Evolutionary conservation across 2,329 filamentous ascomycete species (phyloP).

Genomic region (Colletotrichum tamarilloi): DNA sequence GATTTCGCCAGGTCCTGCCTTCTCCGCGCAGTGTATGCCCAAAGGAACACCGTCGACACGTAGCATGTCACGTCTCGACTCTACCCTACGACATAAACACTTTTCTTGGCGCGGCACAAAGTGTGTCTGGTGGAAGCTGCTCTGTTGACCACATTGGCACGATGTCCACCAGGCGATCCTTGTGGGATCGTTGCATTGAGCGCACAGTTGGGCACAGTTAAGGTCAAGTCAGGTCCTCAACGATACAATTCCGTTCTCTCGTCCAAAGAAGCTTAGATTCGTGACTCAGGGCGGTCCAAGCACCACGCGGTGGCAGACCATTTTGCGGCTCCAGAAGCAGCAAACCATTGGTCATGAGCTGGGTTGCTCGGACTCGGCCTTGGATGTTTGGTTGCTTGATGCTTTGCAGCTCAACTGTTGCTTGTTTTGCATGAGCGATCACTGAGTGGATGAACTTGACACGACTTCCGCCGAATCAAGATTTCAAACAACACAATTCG

Average conservation of each 20-base stretch:
- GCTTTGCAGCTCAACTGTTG: slow-evolving; percentile 14
- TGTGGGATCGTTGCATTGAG: slow-evolving; percentile 24
- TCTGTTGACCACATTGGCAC: neutral
- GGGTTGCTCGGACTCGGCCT: slow-evolving; percentile 11
- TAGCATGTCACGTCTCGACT: slow-evolving; percentile 19
- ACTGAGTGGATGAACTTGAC: slow-evolving; percentile 35
- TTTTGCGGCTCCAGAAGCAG: slow-evolving; percentile 7
- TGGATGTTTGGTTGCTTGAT: slow-evolving; percentile 7
- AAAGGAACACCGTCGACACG: slow-evolving; percentile 2
- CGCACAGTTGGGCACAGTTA: slow-evolving; percentile 24
- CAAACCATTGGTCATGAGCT: slow-evolving; percentile 26
- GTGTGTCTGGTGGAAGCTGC: neutral
- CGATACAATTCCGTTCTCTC: slow-evolving; percentile 16
- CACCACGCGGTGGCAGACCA: neutral
- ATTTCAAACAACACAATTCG: slow-evolving; percentile 18
- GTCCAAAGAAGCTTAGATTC: slow-evolving; percentile 28
- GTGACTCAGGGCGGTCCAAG: slow-evolving; percentile 25
- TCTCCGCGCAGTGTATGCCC: neutral
- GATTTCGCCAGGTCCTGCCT: neutral
- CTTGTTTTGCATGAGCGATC: slow-evolving; percentile 27
- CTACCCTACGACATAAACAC: slow-evolving; percentile 4
- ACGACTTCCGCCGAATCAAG: slow-evolving; percentile 29
- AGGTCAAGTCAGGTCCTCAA: slow-evolving; percentile 15
- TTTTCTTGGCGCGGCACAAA: slow-evolving; percentile 13
- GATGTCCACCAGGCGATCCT: slow-evolving; percentile 17